Conservation (phyloP, 441 rosid genomes). For the Gossypium armourianum region DNA sequence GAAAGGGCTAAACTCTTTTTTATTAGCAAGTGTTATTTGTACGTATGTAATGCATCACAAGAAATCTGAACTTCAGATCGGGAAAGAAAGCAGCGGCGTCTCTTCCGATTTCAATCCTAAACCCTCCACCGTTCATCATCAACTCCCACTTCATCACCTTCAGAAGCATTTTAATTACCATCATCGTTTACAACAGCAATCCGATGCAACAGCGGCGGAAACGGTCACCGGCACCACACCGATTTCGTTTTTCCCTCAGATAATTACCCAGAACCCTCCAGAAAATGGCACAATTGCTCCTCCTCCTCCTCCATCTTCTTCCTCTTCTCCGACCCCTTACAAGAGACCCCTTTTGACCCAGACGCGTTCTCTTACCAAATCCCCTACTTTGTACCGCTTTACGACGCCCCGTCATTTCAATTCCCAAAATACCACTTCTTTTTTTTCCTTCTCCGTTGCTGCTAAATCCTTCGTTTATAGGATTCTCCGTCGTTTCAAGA, state of each 20-base stretch:
- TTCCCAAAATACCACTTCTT: conserved; percentile 18
- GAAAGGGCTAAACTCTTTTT: too few relatives aligned
- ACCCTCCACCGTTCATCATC: conserved; percentile 23
- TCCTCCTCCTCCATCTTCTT: conserved; percentile 14
- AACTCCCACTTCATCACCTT: background rate
- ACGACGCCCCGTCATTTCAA: conserved; percentile 14
- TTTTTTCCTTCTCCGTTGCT: conserved; percentile 30
- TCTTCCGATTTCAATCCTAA: conserved; percentile 75
- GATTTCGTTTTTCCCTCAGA: conserved; percentile 24
- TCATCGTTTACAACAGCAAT: conserved; percentile 4
- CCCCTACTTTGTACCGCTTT: conserved; percentile 19
- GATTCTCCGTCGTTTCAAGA: conserved; percentile 34
- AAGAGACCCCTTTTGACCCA: conserved; percentile 44
- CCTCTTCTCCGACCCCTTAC: conserved; percentile 39
- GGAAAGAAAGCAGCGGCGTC: conserved; percentile 96
- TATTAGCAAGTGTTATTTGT: background rate
- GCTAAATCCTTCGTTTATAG: conserved; percentile 36
- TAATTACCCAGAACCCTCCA: conserved; percentile 22
- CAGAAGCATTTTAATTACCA: conserved; percentile 7
- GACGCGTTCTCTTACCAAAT: conserved; percentile 15
- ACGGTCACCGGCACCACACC: background rate
- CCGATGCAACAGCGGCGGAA: too few relatives aligned
- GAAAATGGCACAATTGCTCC: conserved; percentile 39
- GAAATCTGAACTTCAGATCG: conserved; percentile 94
- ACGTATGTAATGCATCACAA: conserved; percentile 84